A percentile compares a stretch with the other conserved stretches of the same genome.
Conservation (phyloP, 192 early-diverging fungal species). For the Ambispora gerdemannii region DNA sequence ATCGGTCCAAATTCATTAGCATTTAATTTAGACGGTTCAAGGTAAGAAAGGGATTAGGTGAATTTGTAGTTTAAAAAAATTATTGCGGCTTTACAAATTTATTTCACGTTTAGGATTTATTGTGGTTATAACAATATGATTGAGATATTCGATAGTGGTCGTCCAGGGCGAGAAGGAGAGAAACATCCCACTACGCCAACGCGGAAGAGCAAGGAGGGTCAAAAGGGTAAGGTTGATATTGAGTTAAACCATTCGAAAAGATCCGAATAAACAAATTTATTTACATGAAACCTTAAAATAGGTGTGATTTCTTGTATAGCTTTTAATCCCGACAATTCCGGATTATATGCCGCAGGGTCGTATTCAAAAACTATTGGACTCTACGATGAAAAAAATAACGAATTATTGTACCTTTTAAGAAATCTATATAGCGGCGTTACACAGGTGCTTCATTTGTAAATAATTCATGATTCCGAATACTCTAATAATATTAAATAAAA, state of each 20-base stretch:
- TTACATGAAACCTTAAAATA: slow-evolving; percentile 14
- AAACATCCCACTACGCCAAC: slow-evolving; percentile 54
- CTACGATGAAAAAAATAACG: slow-evolving; percentile 54
- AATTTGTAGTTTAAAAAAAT: background rate
- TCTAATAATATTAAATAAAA: background rate
- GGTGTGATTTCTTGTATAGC: slow-evolving; percentile 69
- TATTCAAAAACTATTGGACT: slow-evolving; percentile 67
- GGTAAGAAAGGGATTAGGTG: no score
- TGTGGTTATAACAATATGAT: slow-evolving; percentile 67
- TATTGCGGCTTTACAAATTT: background rate
- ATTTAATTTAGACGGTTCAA: slow-evolving; percentile 67
- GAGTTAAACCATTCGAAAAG: background rate
- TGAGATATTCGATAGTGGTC: slow-evolving; percentile 65
- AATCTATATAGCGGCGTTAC: slow-evolving; percentile 52
- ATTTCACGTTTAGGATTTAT: slow-evolving; percentile 49
- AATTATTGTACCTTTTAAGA: slow-evolving; percentile 49
- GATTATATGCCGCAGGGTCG: slow-evolving; percentile 71
- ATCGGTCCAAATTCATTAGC: slow-evolving; percentile 61
- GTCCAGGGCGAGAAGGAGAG: slow-evolving; percentile 56
- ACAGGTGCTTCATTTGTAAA: slow-evolving; percentile 29
- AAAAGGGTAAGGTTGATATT: slow-evolving; percentile 55
- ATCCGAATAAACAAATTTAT: background rate
- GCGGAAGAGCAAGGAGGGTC: slow-evolving; percentile 64
- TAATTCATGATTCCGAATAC: background rate
- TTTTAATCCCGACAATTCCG: slow-evolving; percentile 62